Base-by-base conservation (phyloP, 1,284 basidiomycete genomes). In the Ustilago vetiveriae region DNA sequence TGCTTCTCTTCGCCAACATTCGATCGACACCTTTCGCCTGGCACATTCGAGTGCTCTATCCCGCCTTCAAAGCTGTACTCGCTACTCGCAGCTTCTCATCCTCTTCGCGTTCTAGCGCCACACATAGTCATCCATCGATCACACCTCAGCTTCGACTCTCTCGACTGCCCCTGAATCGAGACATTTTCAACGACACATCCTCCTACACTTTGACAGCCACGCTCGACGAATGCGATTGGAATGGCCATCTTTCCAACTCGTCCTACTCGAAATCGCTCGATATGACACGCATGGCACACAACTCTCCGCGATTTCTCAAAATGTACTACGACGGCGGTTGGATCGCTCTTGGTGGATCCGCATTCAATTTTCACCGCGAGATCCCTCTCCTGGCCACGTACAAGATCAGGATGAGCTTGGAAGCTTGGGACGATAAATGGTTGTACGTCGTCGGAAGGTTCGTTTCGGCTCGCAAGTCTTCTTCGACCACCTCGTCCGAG, bases 401-500 rank as follows among this genome's bases (percentile, higher is more conserved):
- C 58, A 62, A 60, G 5, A 53, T 76, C 26, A 43, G 53, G 13
- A 62, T 69, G 38, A 54, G 54, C 30, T 19, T 75, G 26, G 69
- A 56, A 26, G 55, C 64, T 2, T 78, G 76, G 76, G 74, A 78
- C 43, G 65, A 76, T 40, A 78, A 78, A 53, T 78, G 76, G 76
- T 16, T 76, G 37, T 77, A 71, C 35, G 37, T 74, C 35, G 47
- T 68, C 24, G 71, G 55, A n/a, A 33, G 59, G 4, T 74, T 74
- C 47, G 48, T 66, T 21, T 42, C 58, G 32, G 46, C 13, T 8
- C 8, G 2, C 37, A 46, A 29, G 13, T 4, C 16, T 2, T 37
- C 58, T 22, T 26, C 41, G 9, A 23, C 39, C 23, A 45, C 43
- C n/a, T 35, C 19, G n/a, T n/a, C n/a, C 5, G 36, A 37, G 3